A percentile compares a stretch with the other conserved stretches of the same genome.
Evolutionary conservation across 2,329 filamentous ascomycete species (phyloP).

Genomic region (Epichloe uncinata): DNA sequence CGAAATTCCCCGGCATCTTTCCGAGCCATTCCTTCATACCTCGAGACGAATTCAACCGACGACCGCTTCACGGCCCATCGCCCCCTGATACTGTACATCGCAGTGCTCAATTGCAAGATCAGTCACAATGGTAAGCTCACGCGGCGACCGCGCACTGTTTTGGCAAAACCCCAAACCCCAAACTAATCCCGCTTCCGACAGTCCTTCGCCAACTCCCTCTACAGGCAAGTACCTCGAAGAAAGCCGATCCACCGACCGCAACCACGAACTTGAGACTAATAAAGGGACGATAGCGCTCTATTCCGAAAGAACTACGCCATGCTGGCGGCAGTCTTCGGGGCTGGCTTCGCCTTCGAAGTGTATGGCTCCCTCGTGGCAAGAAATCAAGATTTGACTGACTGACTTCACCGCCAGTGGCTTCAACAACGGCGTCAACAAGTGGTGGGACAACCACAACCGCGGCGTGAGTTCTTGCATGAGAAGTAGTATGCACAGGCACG

Average conservation of each 20-base stretch:
- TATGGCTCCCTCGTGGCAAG: conserved; percentile 35
- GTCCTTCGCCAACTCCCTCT: conserved; percentile 23
- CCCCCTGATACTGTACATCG: conserved; percentile 11
- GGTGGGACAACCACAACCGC: conserved; percentile 86
- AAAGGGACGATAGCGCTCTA: conserved; percentile 46
- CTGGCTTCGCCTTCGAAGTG: conserved; percentile 89
- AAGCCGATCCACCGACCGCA: conserved; percentile 7
- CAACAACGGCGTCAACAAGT: conserved; percentile 64
- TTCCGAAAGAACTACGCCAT: conserved; percentile 83
- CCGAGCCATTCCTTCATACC: conserved; percentile 10
- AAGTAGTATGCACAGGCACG: not conserved
- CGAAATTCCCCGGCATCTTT: conserved; percentile 11
- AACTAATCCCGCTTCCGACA: conserved; percentile 24
- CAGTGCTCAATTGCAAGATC: conserved; percentile 19
- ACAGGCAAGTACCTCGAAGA: conserved; percentile 23
- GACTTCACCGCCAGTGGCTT: conserved; percentile 50
- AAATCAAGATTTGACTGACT: conserved; percentile 14
- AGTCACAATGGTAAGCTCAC: conserved; percentile 24
- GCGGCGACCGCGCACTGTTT: not conserved
- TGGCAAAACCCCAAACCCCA: conserved; percentile 2
- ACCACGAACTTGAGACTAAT: conserved; percentile 13
- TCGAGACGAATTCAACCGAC: conserved; percentile 15
- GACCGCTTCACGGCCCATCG: conserved; percentile 15
- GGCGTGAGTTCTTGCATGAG: conserved; percentile 54
- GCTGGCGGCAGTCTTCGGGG: conserved; percentile 72